A percentile compares a stretch with the other conserved stretches of the same genome.
These are phyloP conservation scores for Aspergillus affinis DNA, from an alignment of 495 filamentous ascomycete genomes.

Conservation along the genomic window DNA sequence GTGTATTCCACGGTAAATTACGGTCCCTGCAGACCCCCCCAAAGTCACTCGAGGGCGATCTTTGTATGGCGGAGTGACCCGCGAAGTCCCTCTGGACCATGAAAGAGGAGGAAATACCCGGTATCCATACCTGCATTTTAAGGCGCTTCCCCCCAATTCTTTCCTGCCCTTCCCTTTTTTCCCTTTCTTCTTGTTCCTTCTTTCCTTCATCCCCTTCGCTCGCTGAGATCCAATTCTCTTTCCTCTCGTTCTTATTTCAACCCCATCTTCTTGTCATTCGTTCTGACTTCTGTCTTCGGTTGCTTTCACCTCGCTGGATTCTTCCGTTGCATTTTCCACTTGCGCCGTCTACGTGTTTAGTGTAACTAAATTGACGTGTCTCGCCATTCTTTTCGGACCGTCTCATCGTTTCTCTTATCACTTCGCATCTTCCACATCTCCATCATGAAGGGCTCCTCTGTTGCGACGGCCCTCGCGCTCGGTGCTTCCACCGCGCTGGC, in stretches of 20 bases:
- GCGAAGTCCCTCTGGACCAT: too few relatives aligned
- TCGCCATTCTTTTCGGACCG: too few relatives aligned
- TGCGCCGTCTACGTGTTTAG: too few relatives aligned
- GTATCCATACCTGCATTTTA: background rate
- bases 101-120: too few relatives aligned
- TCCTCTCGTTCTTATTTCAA: background rate
- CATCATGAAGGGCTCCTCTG: conserved; percentile 58
- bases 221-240: background rate
- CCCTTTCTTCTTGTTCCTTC: too few relatives aligned
- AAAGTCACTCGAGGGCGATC: too few relatives aligned
- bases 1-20: too few relatives aligned
- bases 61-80: too few relatives aligned
- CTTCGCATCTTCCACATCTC: conserved; percentile 4
- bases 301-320: background rate
- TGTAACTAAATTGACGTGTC: too few relatives aligned
- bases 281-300: background rate
- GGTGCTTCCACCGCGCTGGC: conserved; percentile 49
- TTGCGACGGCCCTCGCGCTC: conserved; percentile 54
- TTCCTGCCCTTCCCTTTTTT: background rate
- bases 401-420: too few relatives aligned
- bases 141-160: background rate
- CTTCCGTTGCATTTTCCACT: too few relatives aligned
- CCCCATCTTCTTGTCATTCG: background rate
- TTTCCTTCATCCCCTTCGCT: background rate
- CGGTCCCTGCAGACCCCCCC: too few relatives aligned